Evolutionary conservation across 2,329 filamentous ascomycete species (phyloP).

Genomic region (Fusarium miscanthi): DNA sequence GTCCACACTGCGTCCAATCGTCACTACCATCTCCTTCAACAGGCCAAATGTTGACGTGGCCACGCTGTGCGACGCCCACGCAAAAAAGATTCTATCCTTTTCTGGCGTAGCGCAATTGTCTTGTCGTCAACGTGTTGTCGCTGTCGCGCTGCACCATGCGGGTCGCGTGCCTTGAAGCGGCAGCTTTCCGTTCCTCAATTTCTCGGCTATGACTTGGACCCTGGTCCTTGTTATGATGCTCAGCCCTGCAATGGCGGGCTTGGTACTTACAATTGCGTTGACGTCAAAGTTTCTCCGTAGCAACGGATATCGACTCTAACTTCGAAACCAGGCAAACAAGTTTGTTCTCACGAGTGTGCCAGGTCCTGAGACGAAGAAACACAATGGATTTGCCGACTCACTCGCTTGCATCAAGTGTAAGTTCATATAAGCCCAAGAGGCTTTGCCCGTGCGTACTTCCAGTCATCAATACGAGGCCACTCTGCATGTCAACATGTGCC

Average conservation of each 20-base stretch:
- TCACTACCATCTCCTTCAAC: not conserved
- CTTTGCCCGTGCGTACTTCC: not conserved
- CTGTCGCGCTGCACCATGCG: slow-evolving; percentile 9
- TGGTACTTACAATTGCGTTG: slow-evolving; percentile 4
- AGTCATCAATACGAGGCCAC: slow-evolving; percentile 20
- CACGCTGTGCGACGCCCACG: slow-evolving; percentile 27
- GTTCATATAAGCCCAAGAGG: not conserved
- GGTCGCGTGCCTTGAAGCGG: slow-evolving; percentile 21
- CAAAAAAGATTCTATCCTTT: slow-evolving; percentile 11
- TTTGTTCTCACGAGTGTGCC: not conserved
- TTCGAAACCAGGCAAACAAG: not conserved
- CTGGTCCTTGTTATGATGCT: slow-evolving; percentile 19
- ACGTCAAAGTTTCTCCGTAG: slow-evolving; percentile 30
- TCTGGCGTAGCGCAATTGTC: slow-evolving; percentile 14
- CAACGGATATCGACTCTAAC: slow-evolving; percentile 11
- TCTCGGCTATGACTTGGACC: not conserved
- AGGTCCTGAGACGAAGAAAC: not conserved
- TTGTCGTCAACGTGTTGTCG: slow-evolving; percentile 12
- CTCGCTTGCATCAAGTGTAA: not conserved
- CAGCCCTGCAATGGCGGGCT: slow-evolving; percentile 29
- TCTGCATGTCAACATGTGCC: slow-evolving; percentile 3
- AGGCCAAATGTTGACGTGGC: slow-evolving; percentile 30
- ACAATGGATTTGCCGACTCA: not conserved
- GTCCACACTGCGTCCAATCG: not conserved
- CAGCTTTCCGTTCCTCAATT: slow-evolving; percentile 26